phyloP scores from a whole-genome alignment of 306 rosid species.

The Cyamopsis tetragonoloba region DNA sequence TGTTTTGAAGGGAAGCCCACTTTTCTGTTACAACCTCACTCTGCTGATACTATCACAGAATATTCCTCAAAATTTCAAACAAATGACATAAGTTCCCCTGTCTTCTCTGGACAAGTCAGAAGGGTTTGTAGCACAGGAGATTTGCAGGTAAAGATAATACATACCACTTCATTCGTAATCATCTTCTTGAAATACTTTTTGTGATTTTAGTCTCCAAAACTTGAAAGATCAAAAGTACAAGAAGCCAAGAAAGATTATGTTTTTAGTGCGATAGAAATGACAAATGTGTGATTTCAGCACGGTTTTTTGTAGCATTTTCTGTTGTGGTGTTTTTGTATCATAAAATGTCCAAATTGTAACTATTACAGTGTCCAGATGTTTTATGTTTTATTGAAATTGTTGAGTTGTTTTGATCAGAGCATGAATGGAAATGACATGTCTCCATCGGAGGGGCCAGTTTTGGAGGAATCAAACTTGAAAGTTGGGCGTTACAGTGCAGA shows the following conservation, averaged over 20 bases:
- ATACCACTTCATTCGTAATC: too few relatives aligned
- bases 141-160: constrained; percentile 78
- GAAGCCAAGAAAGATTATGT: too few relatives aligned
- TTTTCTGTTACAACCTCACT: constrained; percentile 38
- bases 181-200: too few relatives aligned
- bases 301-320: too few relatives aligned
- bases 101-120: constrained; percentile 51
- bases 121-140: constrained; percentile 88
- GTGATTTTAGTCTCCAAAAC: too few relatives aligned
- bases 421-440: constrained; percentile 30
- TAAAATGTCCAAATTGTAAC: too few relatives aligned
- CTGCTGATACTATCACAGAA: constrained; percentile 40
- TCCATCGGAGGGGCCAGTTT: constrained; percentile 38
- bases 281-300: too few relatives aligned
- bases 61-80: constrained; percentile 39
- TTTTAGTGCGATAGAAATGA: too few relatives aligned
- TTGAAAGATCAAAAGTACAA: too few relatives aligned
- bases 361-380: too few relatives aligned
- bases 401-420: constrained; percentile 34
- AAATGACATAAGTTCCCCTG: constrained; percentile 41
- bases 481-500: constrained; percentile 77
- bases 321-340: too few relatives aligned
- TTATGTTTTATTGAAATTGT: background rate
- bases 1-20: constrained; percentile 55
- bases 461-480: constrained; percentile 65